Base-by-base conservation (phyloP, 1,284 basidiomycete species). In the Cystobasidium sp. region DNA sequence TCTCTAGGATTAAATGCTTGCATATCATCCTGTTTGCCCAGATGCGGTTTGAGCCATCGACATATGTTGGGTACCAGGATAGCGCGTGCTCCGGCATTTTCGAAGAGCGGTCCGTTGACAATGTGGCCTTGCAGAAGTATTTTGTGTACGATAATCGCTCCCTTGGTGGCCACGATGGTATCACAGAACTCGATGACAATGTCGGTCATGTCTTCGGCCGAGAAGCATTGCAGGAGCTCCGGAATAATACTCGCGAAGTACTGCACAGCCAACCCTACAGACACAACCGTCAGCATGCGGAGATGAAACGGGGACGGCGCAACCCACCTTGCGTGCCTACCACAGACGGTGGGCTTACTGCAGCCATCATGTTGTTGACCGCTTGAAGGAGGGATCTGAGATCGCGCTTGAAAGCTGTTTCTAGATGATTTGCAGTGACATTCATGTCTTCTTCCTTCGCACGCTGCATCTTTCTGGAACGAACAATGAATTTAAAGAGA, bases 291-390 rank as follows among this genome's bases (percentile, higher is more conserved):
- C 51, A 51, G 61, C 51, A 31, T 14, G 20, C 6, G 4, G n/a
- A 18, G 47, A 37, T 22, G 18, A 3, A 8, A 22, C 9, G 7
- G 12, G 14, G n/a, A 55, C 41, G 41, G 20, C 22, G 20, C 0
- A 92, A 76, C 95, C 89, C 0, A 93, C 69, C 96, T 82, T 99
- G 95, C 0, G 95, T 96, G 56, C 96, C 96, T 75, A 99, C 94
- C 80, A 95, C 92, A 16, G 94, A 88, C 1, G 88, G 85, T 0
- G 92, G 92, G 18, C 90, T 87, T 1, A 87, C 87, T 0, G 88
- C 88, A 0, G 88, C 86, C 95, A 99, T 97, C 86, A 99, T 90
- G 56, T 88, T 86, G 79, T 92, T 95, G 78, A 97, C 89, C 79
- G 92, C 91, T 12, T 84, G 82, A 3, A 98, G 85, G 14, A 78